These are phyloP conservation scores for Ascochyta viciae-villosae DNA, from an alignment of 2,329 filamentous ascomycete genomes.

Conservation along the genomic window DNA sequence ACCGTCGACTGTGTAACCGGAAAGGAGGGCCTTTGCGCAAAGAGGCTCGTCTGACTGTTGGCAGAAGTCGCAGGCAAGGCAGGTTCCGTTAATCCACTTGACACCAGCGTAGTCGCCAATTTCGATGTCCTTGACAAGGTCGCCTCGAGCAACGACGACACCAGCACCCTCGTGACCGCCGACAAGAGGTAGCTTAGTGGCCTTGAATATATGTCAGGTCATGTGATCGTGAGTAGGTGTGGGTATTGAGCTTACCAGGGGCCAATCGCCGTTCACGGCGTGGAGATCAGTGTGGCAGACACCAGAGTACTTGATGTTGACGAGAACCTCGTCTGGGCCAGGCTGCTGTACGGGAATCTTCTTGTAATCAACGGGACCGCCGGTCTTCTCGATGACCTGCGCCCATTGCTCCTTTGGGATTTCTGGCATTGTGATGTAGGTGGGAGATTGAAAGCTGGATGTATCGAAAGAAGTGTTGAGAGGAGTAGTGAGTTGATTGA, in stretches of 20 bases:
- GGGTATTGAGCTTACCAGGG: slow-evolving; percentile 56
- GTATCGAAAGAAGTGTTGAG: slow-evolving; percentile 4
- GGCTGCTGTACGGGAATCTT: slow-evolving; percentile 82
- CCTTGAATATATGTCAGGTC: slow-evolving; percentile 33
- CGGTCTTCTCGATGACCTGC: slow-evolving; percentile 84
- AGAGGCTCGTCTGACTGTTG: slow-evolving; percentile 81
- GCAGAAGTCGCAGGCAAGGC: slow-evolving; percentile 84
- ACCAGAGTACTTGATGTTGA: slow-evolving; percentile 89
- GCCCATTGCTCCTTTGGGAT: slow-evolving; percentile 90
- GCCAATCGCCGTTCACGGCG: slow-evolving; percentile 90
- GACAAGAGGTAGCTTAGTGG: slow-evolving; percentile 82
- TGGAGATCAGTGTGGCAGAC: slow-evolving; percentile 89
- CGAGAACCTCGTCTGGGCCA: slow-evolving; percentile 86
- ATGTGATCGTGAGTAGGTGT: background rate
- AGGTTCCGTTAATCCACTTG: slow-evolving; percentile 91
- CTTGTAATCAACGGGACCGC: slow-evolving; percentile 74
- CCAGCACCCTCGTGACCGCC: slow-evolving; percentile 83
- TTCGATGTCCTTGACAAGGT: slow-evolving; percentile 75
- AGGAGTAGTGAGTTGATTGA: slow-evolving; percentile 15
- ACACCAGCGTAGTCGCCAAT: slow-evolving; percentile 87
- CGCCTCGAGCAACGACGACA: slow-evolving; percentile 79
- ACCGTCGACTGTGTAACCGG: slow-evolving; percentile 92
- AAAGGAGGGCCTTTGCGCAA: slow-evolving; percentile 76
- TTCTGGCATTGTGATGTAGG: slow-evolving; percentile 53
- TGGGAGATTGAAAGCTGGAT: background rate